A percentile compares a stretch with the other conserved stretches of the same genome.
Conservation (phyloP, 2,329 filamentous ascomycete species). For the Trichoderma atroviride region DNA sequence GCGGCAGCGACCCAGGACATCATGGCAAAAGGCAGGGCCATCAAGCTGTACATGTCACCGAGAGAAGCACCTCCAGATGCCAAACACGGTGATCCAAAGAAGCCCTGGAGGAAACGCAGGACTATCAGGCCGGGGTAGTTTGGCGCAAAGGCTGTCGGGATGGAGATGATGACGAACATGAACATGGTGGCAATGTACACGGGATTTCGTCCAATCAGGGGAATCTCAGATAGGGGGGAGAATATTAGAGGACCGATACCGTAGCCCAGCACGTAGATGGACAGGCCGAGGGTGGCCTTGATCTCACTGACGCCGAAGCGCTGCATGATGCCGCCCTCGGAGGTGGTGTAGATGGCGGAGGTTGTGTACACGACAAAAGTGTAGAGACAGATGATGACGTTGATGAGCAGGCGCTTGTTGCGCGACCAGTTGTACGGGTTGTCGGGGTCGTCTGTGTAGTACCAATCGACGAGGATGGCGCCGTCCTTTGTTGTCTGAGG, state of each 20-base stretch:
- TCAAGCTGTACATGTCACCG: conserved; percentile 57
- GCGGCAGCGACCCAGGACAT: conserved; percentile 61
- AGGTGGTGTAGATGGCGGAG: conserved; percentile 52
- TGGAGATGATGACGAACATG: conserved; percentile 67
- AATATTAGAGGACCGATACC: conserved; percentile 67
- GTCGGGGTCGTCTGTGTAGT: conserved; percentile 56
- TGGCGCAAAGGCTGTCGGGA: conserved; percentile 64
- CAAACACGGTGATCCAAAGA: conserved; percentile 67
- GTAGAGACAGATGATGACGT: conserved; percentile 55
- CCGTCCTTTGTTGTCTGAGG: conserved; percentile 54
- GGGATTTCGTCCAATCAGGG: conserved; percentile 66
- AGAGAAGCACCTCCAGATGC: conserved; percentile 60
- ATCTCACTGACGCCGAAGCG: conserved; percentile 56
- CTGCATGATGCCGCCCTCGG: conserved; percentile 50
- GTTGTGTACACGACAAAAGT: conserved; percentile 62
- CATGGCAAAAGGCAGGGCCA: conserved; percentile 60
- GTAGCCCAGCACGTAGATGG: conserved; percentile 66
- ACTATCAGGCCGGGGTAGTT: conserved; percentile 67
- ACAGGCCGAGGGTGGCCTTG: conserved; percentile 59
- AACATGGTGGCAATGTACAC: conserved; percentile 70
- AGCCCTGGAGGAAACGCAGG: conserved; percentile 65
- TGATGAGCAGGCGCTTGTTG: conserved; percentile 46
- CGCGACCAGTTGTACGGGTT: conserved; percentile 60
- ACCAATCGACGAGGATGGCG: conserved; percentile 57
- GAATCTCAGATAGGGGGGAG: conserved; percentile 68